Percentiles rank a stretch among this genome's conserved stretches.
Conservation (phyloP, 805 yeast species). For the Wilhelminamyces savonicus region DNA sequence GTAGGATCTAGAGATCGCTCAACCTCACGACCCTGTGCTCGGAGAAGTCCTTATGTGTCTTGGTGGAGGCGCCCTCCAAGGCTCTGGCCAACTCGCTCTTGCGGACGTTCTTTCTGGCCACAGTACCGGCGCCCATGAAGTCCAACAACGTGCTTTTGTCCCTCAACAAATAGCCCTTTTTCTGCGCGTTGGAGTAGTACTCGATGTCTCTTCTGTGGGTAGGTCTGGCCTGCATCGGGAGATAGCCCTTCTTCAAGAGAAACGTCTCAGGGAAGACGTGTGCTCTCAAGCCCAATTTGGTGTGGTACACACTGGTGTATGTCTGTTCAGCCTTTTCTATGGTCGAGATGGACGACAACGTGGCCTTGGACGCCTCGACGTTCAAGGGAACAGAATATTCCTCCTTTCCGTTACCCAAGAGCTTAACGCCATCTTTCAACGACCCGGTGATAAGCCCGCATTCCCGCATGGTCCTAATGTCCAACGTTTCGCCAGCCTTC, state of each 20-base stretch:
- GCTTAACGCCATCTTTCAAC: slow-evolving; percentile 72
- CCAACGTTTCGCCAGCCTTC: slow-evolving; percentile 54
- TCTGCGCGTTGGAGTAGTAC: slow-evolving; percentile 64
- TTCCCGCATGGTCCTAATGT: slow-evolving; percentile 72
- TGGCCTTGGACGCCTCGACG: slow-evolving; percentile 80
- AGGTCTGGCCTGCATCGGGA: slow-evolving; percentile 85
- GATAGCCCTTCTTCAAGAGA: slow-evolving; percentile 61
- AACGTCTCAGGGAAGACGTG: slow-evolving; percentile 73
- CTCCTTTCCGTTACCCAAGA: slow-evolving; percentile 60
- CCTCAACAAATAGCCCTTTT: slow-evolving; percentile 67
- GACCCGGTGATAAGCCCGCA: slow-evolving; percentile 68
- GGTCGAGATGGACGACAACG: slow-evolving; percentile 62
- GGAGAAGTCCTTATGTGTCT: slow-evolving; percentile 4
- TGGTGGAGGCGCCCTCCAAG: slow-evolving; percentile 25
- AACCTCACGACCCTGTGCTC: too few relatives aligned
- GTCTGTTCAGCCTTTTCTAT: slow-evolving; percentile 71
- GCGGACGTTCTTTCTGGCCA: slow-evolving; percentile 18
- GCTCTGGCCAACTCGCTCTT: slow-evolving; percentile 30
- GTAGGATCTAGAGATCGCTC: too few relatives aligned
- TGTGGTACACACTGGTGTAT: slow-evolving; percentile 66
- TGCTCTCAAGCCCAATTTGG: slow-evolving; percentile 59
- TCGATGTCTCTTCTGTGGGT: slow-evolving; percentile 73
- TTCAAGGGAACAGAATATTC: slow-evolving; percentile 53
- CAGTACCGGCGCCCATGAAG: slow-evolving; percentile 16
- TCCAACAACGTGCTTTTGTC: slow-evolving; percentile 35